phyloP scores from a whole-genome alignment of 139 green algal genomes.

The Chlamydomonas schloesseri region DNA sequence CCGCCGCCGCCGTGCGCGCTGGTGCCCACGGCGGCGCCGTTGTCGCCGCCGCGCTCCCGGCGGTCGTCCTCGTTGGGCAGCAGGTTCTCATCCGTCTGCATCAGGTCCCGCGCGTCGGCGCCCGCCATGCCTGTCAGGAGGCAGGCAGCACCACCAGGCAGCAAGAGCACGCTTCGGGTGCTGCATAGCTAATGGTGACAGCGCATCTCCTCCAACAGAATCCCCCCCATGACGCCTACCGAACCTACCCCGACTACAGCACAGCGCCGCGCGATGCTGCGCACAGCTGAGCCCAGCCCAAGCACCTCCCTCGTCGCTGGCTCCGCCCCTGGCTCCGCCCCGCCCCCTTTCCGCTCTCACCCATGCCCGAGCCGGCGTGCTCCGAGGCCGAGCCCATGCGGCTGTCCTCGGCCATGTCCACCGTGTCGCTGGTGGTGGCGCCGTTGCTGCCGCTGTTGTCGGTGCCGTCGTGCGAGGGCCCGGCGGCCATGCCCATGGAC shows the following conservation, averaged over 20 bases:
- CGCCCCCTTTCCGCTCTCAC: too few species aligned
- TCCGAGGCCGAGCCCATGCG: conserved; percentile 42
- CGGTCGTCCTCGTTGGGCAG: conserved; percentile 27
- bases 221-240: too few species aligned
- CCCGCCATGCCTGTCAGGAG: background rate
- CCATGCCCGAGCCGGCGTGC: conserved; percentile 25
- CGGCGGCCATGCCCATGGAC: conserved; percentile 57
- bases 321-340: background rate
- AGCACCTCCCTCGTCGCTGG: too few species aligned
- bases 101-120: conserved; percentile 6
- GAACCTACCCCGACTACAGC: too few species aligned
- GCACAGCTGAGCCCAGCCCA: too few species aligned
- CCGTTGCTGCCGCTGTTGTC: conserved; percentile 48
- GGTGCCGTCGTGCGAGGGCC: conserved; percentile 34
- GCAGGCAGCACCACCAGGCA: too few species aligned
- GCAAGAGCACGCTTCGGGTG: too few species aligned
- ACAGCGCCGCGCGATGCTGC: too few species aligned
- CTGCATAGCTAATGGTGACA: too few species aligned
- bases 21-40: background rate
- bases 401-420: conserved; percentile 58
- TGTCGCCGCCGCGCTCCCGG: conserved; percentile 25
- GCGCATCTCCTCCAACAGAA: too few species aligned
- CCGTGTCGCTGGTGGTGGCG: conserved; percentile 56
- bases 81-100: conserved; percentile 36
- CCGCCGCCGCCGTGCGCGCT: too few species aligned